Percentiles rank a stretch among this genome's conserved stretches.
Conservation (phyloP, 1,284 basidiomycete species). For the Phellopilus nigrolimitatus region DNA sequence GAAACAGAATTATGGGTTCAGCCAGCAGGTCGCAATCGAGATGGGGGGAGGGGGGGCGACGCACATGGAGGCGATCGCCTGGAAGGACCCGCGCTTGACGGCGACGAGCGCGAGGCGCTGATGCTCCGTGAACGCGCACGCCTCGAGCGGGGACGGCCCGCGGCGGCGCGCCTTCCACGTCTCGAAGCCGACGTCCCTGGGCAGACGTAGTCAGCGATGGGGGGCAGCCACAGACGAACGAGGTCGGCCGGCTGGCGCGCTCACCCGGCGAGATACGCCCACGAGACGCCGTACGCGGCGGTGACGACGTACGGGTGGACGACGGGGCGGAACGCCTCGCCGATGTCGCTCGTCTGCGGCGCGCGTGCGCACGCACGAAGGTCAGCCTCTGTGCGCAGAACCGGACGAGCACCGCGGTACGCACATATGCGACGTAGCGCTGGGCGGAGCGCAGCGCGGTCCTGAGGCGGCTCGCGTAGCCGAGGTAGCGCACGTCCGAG, state of each 20-base stretch:
- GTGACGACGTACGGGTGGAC: conserved; percentile 76
- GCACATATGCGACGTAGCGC: conserved; percentile 79
- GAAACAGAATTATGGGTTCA: background rate
- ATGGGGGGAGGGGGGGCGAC: conserved; percentile 25
- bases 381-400: too few relatives aligned
- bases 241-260: too few relatives aligned
- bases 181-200: conserved; percentile 87
- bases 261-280: conserved; percentile 75
- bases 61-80: conserved; percentile 86
- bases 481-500: conserved; percentile 61
- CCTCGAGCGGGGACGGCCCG: conserved; percentile 71
- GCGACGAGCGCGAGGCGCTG: conserved; percentile 68
- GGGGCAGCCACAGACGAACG: background rate
- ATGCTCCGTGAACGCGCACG: conserved; percentile 72
- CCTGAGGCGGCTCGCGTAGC: conserved; percentile 75
- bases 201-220: conserved; percentile 22
- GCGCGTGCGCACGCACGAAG: too few relatives aligned
- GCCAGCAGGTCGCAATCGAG: conserved; percentile 6
- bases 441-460: conserved; percentile 73
- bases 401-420: too few relatives aligned
- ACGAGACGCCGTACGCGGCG: conserved; percentile 83
- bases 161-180: conserved; percentile 79
- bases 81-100: conserved; percentile 78
- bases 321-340: conserved; percentile 89
- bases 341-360: conserved; percentile 78